Evolutionary conservation across 2,329 filamentous ascomycete species (phyloP), one percentile per base, ranked within the genome.

Genomic region (Claviceps sp.): DNA sequence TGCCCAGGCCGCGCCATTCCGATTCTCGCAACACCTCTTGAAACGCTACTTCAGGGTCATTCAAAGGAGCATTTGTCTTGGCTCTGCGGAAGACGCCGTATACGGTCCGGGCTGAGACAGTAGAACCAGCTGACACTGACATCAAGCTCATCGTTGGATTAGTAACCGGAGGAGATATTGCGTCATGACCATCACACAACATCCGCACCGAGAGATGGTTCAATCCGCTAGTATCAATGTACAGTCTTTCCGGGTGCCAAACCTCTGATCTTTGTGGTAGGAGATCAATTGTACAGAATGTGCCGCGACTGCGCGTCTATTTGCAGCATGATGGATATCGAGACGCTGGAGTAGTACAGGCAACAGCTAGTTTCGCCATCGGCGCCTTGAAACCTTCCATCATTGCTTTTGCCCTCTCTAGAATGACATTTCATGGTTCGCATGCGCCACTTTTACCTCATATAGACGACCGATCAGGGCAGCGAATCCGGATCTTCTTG

Each of bases 381-480:
- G 11, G 11, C 26, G 20, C 46, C 9, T n/a, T 16, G 5, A 14
- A 22, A 17, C 3, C 5, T 16, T 20, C 11, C n/a, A 26, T 29
- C 11, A 34, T n/a, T 14, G 13, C 22, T 42, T 23, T 42, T 17
- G 26, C 22, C 46, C 45, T 26, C 39, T 26, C 40, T 40, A 45
- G 26, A 42, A 40, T 23, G 22, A 17, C 29, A 37, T 40, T 40
- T 59, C 54, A 16, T 60, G 47, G 6, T 54, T 42, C 0, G 57
- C 50, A 4, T 53, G 61, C 62, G 7, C 59, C 53, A 16, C 62
- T 61, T 5, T 66, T 68, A 7, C 62, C 60, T 11, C 67, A 68
- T 43, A 69, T 61, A 8, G 67, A 67, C 0, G 68, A 67, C 5
- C 67, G 55, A 53, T 70, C 66, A 0, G 57, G 52, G 51, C 55